Evolutionary conservation across 2,329 filamentous ascomycete genomes (phyloP), one percentile per base, ranked within the genome.

Genomic region (Phyllachora maydis): DNA sequence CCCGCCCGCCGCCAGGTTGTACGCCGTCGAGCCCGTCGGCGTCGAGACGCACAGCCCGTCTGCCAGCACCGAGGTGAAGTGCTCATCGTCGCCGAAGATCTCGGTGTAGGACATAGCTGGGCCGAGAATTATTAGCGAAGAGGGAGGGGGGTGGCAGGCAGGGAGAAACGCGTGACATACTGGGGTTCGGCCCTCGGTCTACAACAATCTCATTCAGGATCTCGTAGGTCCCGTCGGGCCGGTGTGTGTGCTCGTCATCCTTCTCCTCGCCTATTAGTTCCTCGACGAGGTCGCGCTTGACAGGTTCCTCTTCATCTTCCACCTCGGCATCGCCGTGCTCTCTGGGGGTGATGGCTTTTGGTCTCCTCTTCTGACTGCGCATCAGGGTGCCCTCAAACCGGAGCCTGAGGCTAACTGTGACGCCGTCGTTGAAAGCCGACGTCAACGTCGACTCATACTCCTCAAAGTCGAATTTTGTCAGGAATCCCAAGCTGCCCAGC

Each of bases 201-300:
- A 95, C 68, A 6, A 98, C 85, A n/a, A 95, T 70, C 43, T 98
- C 88, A 38, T 98, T 98, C 31, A 98, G 52, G 28, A 95, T 91
- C 46, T 92, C 79, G 43, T 72, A 81, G 2, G 77, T 83, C 18
- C 70, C 68, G 36, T 88, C 79, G 0, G 83, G 83, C 19, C 56
- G 63, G 50, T 95, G 88, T 0, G 85, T 95, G 34, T 73, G 67
- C 35, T 76, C 69, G 36, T 90, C 76, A 21, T 83, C 79, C 22
- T 66, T 67, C 49, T 85, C 79, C 40, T 85, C 77, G 4, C 79
- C 83, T 23, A 92, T 73, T 22, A 95, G 50, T 42, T 95, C 83
- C 41, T 93, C 83, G 1, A 93, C 74, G 6, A 95, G 50, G 46
- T 91, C 77, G 31, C 72, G 54, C 20, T 30, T 49, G 16, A 40